phyloP scores from a whole-genome alignment of 441 rosid genomes.

The Viola pubescens region DNA sequence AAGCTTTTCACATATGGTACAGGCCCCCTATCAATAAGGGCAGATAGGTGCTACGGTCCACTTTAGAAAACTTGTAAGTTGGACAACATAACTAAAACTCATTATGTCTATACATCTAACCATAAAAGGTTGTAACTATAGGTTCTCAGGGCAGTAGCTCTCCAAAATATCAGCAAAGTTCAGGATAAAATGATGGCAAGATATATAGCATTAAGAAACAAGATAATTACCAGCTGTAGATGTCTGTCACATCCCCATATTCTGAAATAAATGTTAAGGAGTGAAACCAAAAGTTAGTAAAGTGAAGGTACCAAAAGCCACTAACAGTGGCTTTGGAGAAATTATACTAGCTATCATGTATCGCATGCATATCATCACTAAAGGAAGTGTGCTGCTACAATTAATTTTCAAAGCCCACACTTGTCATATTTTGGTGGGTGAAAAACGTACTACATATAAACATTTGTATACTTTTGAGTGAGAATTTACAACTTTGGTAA shows the following conservation, averaged over 20 bases:
- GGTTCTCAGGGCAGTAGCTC: not conserved
- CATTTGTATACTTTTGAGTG: too few species aligned
- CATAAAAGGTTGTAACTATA: not conserved
- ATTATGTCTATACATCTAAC: not conserved
- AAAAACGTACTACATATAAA: too few species aligned
- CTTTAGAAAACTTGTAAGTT: not conserved
- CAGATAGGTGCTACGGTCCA: too few species aligned
- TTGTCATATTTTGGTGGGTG: too few species aligned
- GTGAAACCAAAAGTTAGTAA: conserved; percentile 3
- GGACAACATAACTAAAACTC: not conserved
- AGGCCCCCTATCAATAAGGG: too few species aligned
- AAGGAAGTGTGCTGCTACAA: too few species aligned
- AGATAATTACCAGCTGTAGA: conserved; percentile 78
- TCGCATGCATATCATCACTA: too few species aligned
- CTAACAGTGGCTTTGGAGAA: not conserved
- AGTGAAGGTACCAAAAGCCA: not conserved
- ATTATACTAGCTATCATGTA: not conserved
- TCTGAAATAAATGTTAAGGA: conserved; percentile 40
- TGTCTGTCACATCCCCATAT: conserved; percentile 93
- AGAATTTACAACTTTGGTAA: not conserved
- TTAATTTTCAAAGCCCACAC: too few species aligned
- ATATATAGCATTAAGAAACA: not conserved
- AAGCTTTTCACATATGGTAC: too few species aligned
- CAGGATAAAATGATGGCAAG: not conserved
- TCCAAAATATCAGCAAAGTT: not conserved